These are phyloP conservation scores for Periconia sp. DNA, from an alignment of 2,329 filamentous ascomycete species.

Conservation along the genomic window DNA sequence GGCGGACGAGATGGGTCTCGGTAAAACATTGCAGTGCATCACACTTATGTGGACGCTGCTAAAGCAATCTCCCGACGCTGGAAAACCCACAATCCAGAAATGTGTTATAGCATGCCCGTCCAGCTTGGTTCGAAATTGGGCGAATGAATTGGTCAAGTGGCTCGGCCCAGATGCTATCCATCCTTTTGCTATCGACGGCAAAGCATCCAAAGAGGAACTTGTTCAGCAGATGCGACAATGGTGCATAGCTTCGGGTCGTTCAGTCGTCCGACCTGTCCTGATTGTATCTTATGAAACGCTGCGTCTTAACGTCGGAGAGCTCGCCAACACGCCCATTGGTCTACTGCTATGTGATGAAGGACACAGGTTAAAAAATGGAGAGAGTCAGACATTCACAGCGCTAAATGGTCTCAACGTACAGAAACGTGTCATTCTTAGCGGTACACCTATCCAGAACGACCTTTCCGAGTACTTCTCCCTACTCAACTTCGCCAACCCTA, in stretches of 20 bases:
- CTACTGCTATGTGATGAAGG: slow-evolving; percentile 95
- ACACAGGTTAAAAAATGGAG: slow-evolving; percentile 94
- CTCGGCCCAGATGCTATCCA: slow-evolving; percentile 88
- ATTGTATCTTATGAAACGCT: slow-evolving; percentile 98
- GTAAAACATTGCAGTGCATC: slow-evolving; percentile 97
- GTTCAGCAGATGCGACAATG: slow-evolving; percentile 91
- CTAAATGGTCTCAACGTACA: slow-evolving; percentile 90
- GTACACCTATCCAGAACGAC: slow-evolving; percentile 97
- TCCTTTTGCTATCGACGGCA: slow-evolving; percentile 96
- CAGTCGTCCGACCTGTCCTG: slow-evolving; percentile 88
- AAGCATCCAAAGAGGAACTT: slow-evolving; percentile 92
- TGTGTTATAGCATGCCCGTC: slow-evolving; percentile 96
- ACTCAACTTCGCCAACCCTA: slow-evolving; percentile 95
- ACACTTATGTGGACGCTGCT: slow-evolving; percentile 94
- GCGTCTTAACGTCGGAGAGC: slow-evolving; percentile 85
- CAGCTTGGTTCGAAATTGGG: slow-evolving; percentile 96
- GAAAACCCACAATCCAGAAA: slow-evolving; percentile 91
- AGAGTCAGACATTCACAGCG: slow-evolving; percentile 92
- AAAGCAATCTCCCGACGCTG: slow-evolving; percentile 95
- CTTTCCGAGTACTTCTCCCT: slow-evolving; percentile 97
- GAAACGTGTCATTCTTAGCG: slow-evolving; percentile 90
- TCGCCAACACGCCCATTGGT: slow-evolving; percentile 89
- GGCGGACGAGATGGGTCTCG: slow-evolving; percentile 98
- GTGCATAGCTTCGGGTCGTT: slow-evolving; percentile 88
- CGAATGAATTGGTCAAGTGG: slow-evolving; percentile 96